Conservation (phyloP, 129 eudicot species). For the Helichrysum umbraculigerum region DNA sequence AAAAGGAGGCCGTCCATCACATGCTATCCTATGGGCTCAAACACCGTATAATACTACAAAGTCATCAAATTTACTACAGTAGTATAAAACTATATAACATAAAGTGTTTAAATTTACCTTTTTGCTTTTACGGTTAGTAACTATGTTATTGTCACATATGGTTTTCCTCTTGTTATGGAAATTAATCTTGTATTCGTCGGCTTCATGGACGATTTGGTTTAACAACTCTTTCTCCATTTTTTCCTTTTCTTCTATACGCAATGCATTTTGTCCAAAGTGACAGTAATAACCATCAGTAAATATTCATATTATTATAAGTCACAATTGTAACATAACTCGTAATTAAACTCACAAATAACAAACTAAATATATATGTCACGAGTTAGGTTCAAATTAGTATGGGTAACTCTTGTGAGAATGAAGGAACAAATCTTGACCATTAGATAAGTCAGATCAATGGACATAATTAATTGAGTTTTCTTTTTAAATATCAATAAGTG, state of each 20-base stretch:
- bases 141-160: conserved; percentile 42
- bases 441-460: too few species aligned
- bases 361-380: background rate
- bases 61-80: background rate
- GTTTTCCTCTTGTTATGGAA: conserved; percentile 51
- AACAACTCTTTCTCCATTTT: conserved; percentile 56
- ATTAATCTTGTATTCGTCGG: conserved; percentile 55
- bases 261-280: conserved; percentile 46
- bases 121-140: conserved; percentile 56
- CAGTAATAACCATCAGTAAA: background rate
- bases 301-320: background rate
- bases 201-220: conserved; percentile 58
- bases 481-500: too few species aligned
- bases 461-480: too few species aligned
- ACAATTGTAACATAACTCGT: background rate
- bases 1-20: too few species aligned
- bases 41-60: background rate
- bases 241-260: conserved; percentile 70
- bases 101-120: conserved; percentile 35
- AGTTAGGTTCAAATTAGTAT: too few species aligned
- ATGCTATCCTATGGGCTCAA: too few species aligned
- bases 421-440: too few species aligned
- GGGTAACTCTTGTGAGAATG: too few species aligned
- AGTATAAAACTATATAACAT: too few species aligned
- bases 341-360: background rate